Base-by-base conservation (phyloP, 768 basidiomycete genomes). In the Trametes villosa region DNA sequence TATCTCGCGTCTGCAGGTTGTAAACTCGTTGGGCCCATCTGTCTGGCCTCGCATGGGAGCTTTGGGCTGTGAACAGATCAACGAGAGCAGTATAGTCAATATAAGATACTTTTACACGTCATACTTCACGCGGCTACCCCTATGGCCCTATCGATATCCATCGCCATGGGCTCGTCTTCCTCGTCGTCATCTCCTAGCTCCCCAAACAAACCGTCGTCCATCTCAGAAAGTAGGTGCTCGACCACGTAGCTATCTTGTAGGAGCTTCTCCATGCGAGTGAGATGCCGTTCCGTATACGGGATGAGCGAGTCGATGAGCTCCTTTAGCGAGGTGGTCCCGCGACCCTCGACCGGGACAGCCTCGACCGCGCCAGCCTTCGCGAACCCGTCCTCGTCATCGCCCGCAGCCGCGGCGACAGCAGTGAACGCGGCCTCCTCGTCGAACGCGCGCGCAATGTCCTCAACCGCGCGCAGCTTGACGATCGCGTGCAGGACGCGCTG, bases 161-260 rank as follows among this genome's bases (percentile, higher is more conserved):
- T 66, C 18, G 57, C 36, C 17, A 20, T 5, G n/a, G 22, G 42
- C n/a, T 51, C 48, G 17, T 12, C 33, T 22, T 52, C 70, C 31
- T 77, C 77, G 22, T 83, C 82, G 31, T 79, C 77, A 24, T 83
- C 82, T 30, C 79, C 77, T 5, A 73, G 68, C 36, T 76, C 68
- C 22, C 72, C 81, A 55, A 90, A 83, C 74, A 90, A 81, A 26
- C 88, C 89, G 63, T 83, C 88, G 68, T 93, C 92, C 92, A 94
- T 94, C 78, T 94, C 92, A 17, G 83, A 84, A 30, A 94, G 76
- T 57, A 94, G 79, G 64, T 91, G 96, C 72, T 99, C 97, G 56
- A 99, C 85, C 63, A 97, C 87, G 69, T 94, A 98, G 71, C 94
- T 97, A 69, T 98, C 97, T 77, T 97, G 93, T 31, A 97, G 84